Percentiles rank a stretch among this genome's conserved stretches.
These are phyloP conservation scores for Abortiporus biennis DNA, from an alignment of 1,284 basidiomycete genomes.

Conservation along the genomic window DNA sequence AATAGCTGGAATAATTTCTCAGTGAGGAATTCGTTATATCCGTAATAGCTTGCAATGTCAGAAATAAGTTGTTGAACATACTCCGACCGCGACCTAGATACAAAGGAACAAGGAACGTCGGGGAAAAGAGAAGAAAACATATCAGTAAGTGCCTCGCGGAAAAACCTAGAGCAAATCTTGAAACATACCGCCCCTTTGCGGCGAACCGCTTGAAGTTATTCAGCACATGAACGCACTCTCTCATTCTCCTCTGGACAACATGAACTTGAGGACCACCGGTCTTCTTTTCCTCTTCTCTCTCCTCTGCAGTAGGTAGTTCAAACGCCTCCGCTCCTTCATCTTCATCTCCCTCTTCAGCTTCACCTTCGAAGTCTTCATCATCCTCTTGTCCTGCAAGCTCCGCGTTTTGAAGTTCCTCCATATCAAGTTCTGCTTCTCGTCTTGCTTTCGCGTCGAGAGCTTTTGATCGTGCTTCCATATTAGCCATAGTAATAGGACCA, in stretches of 20 bases:
- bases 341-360: constrained; percentile 55
- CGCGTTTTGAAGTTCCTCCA: constrained; percentile 59
- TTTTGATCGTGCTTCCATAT: constrained; percentile 72
- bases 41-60: constrained; percentile 93
- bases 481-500: constrained; percentile 63
- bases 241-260: constrained; percentile 84
- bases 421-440: constrained; percentile 64
- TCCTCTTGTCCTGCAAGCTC: constrained; percentile 36
- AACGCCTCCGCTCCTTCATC: constrained; percentile 60
- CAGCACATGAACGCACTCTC: constrained; percentile 81
- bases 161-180: not conserved
- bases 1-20: constrained; percentile 96
- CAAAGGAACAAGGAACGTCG: constrained; percentile 8
- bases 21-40: constrained; percentile 94
- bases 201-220: constrained; percentile 68
- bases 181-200: constrained; percentile 62
- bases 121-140: not conserved
- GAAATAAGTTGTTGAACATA: constrained; percentile 85
- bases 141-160: not conserved
- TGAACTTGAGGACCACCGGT: constrained; percentile 74
- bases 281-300: constrained; percentile 75
- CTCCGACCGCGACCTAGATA: constrained; percentile 74
- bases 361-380: constrained; percentile 45
- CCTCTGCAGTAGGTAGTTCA: constrained; percentile 76
- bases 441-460: constrained; percentile 62